Evolutionary conservation across 768 basidiomycete species (phyloP).

Genomic region (Rickenella mellea): DNA sequence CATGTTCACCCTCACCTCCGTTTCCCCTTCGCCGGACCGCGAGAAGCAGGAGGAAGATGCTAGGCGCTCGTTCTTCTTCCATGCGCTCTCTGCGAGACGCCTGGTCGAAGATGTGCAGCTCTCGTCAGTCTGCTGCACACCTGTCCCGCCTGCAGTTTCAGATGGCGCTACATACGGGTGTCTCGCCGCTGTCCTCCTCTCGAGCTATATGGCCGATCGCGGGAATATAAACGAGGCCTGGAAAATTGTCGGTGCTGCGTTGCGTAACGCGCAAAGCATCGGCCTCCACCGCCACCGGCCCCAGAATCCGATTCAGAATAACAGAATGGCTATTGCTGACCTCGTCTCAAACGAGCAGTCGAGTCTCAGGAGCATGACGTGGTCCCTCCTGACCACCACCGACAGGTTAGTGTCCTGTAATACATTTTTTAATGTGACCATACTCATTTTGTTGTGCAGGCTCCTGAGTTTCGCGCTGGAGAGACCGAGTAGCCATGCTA

Average conservation of each 20-base stretch:
- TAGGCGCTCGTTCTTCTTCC: slow-evolving; percentile 26
- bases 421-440: slow-evolving; percentile 2
- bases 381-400: slow-evolving; percentile 15
- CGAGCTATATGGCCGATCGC: slow-evolving; percentile 33
- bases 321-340: slow-evolving; percentile 19
- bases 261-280: slow-evolving; percentile 16
- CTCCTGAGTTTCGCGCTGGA: slow-evolving; percentile 35
- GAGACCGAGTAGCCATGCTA: slow-evolving; percentile 34
- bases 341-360: slow-evolving; percentile 13
- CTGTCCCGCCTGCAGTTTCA: slow-evolving; percentile 16
- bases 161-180: slow-evolving; percentile 39
- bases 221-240: slow-evolving; percentile 35
- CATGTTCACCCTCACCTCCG: slow-evolving; percentile 34
- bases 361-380: slow-evolving; percentile 13
- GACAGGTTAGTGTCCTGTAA: slow-evolving; percentile 13
- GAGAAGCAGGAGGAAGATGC: slow-evolving; percentile 12
- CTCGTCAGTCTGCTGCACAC: slow-evolving; percentile 20
- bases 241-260: slow-evolving; percentile 15
- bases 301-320: slow-evolving; percentile 16
- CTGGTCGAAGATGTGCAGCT: slow-evolving; percentile 35
- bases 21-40: slow-evolving; percentile 25
- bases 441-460: slow-evolving; percentile 16
- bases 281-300: slow-evolving; percentile 20
- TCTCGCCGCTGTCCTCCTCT: slow-evolving; percentile 35
- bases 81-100: slow-evolving; percentile 34